Percentiles rank a stretch among this genome's conserved stretches.
phyloP scores from a whole-genome alignment of 306 rosid species.

The Cotoneaster glaucophyllus region DNA sequence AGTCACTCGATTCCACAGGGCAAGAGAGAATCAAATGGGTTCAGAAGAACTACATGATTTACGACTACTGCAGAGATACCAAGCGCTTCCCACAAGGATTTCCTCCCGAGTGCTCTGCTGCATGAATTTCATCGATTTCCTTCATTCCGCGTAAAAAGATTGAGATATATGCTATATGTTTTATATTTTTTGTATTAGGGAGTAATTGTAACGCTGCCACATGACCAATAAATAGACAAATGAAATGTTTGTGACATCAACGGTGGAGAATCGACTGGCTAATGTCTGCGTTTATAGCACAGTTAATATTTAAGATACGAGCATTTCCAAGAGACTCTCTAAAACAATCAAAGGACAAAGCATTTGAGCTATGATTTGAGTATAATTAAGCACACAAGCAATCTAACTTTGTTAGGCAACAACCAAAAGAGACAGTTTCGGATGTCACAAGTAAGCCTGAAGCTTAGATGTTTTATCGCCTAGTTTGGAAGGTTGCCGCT shows the following conservation, averaged over 20 bases:
- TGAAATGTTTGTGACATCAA: not conserved
- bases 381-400: not conserved
- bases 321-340: too few species aligned
- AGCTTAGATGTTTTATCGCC: not conserved
- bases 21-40: slow-evolving; percentile 2
- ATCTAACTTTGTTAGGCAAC: not conserved
- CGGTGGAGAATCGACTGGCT: not conserved
- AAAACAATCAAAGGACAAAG: too few species aligned
- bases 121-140: not conserved
- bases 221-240: not conserved
- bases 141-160: not conserved
- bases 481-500: not conserved
- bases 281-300: not conserved
- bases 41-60: slow-evolving; percentile 14
- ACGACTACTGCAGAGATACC: slow-evolving; percentile 10
- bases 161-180: not conserved
- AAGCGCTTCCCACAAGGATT: slow-evolving; percentile 12
- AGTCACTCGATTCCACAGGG: not conserved
- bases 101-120: slow-evolving; percentile 1
- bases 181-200: not conserved
- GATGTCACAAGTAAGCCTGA: not conserved
- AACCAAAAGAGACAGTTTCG: not conserved
- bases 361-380: not conserved
- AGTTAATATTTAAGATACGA: not conserved
- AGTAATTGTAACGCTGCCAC: not conserved